Percentiles rank a stretch among this genome's conserved stretches.
Evolutionary conservation across 164 flowering plant genomes (phyloP).

Genomic region (Tetracentron sinense): DNA sequence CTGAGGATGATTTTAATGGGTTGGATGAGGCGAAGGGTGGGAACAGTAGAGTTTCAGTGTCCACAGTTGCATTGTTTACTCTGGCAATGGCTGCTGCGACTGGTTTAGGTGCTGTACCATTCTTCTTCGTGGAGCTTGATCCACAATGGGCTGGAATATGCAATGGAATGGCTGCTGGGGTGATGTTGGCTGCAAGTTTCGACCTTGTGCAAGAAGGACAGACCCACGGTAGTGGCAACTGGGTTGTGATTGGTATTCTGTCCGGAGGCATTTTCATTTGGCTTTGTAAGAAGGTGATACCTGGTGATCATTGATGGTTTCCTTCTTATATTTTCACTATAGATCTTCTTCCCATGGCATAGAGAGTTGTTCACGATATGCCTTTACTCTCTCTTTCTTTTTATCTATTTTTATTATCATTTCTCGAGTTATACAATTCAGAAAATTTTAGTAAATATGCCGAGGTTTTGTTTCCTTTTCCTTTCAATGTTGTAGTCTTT

Average conservation of each 20-base stretch:
- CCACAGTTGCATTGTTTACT: slow-evolving; percentile 82
- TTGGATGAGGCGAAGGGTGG: slow-evolving; percentile 36
- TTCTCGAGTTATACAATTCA: no score
- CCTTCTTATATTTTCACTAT: slow-evolving; percentile 4
- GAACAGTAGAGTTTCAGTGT: slow-evolving; percentile 60
- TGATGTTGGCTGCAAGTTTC: slow-evolving; percentile 99
- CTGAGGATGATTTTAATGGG: slow-evolving; percentile 20
- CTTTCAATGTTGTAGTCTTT: no score
- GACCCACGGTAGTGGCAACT: slow-evolving; percentile 77
- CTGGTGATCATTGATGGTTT: neutral
- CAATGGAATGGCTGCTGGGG: slow-evolving; percentile 99
- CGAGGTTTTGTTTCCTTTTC: no score
- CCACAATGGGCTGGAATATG: slow-evolving; percentile 98
- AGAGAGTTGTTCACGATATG: no score
- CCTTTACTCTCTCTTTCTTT: no score
- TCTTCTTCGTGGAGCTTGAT: slow-evolving; percentile 96
- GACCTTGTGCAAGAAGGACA: slow-evolving; percentile 98
- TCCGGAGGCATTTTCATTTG: slow-evolving; percentile 85
- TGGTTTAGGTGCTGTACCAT: slow-evolving; percentile 92
- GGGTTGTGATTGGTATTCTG: slow-evolving; percentile 88
- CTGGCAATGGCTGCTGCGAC: slow-evolving; percentile 98
- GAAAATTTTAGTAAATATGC: no score
- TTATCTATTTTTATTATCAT: no score
- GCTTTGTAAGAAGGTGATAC: slow-evolving; percentile 86
- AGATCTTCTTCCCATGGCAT: no score